Conservation (phyloP, 805 yeast genomes). For the Yarrowia alimentaria region DNA sequence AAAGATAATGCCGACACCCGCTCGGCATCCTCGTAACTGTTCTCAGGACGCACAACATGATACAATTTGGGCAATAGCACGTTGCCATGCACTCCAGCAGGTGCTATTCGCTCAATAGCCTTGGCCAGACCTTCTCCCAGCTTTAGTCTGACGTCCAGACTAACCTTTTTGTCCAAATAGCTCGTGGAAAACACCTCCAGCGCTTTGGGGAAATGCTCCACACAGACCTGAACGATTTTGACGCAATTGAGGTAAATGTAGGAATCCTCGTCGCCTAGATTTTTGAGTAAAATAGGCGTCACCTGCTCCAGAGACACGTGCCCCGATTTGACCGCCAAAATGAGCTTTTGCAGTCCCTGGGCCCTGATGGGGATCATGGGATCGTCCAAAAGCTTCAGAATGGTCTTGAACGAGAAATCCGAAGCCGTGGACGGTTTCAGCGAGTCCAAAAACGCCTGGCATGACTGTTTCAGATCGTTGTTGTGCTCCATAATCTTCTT, state of each 20-base stretch:
- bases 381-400: conserved; percentile 67
- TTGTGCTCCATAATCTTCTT: conserved; percentile 1
- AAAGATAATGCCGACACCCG: conserved; percentile 83
- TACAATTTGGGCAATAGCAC: conserved; percentile 19
- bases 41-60: conserved; percentile 45
- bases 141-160: conserved; percentile 67
- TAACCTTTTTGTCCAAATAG: conserved; percentile 37
- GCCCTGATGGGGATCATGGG: conserved; percentile 82
- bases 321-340: conserved; percentile 42
- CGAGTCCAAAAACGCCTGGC: conserved; percentile 9
- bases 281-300: conserved; percentile 58
- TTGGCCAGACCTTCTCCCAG: conserved; percentile 78
- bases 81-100: conserved; percentile 35
- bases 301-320: conserved; percentile 54
- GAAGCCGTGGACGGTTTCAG: conserved; percentile 1
- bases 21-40: conserved; percentile 40
- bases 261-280: conserved; percentile 77
- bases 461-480: not conserved
- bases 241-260: conserved; percentile 82
- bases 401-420: conserved; percentile 47
- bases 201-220: conserved; percentile 45
- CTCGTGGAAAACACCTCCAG: conserved; percentile 45
- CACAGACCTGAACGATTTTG: conserved; percentile 65
- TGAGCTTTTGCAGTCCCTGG: conserved; percentile 59
- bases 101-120: conserved; percentile 51